Base-by-base conservation (phyloP, 768 basidiomycete genomes). In the Kwoniella bestiolae region DNA sequence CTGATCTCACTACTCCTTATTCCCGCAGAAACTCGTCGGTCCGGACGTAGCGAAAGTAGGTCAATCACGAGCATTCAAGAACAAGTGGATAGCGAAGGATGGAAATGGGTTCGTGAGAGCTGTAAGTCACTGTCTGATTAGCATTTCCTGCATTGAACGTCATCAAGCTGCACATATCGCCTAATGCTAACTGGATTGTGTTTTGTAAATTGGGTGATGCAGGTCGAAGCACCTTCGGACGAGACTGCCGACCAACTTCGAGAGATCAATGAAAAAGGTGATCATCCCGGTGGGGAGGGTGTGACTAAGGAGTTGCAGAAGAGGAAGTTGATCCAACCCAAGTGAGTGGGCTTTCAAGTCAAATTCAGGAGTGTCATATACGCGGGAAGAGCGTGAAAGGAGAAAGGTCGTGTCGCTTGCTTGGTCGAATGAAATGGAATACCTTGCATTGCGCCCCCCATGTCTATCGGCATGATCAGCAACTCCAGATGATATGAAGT, bases 41-140 rank as follows among this genome's bases (percentile, higher is more conserved):
- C 90, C 91, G 63, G 93, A 96, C 73, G 86, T 87, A 6, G 89
- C 92, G 16, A 96, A 94, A 83, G 86, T 97, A 63, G 96, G 96
- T 0, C 96, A 98, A 83, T 90, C 90, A 8, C 87, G 90, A 69
- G 96, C 95, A 21, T 96, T 99, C 86, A 97, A 94, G 84, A 93
- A 91, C 73, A 91, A 90, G 61, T 99, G 96, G 96, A 92, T 98
- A 67, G 85, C 84, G 23, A 98, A 97, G 81, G 90, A 95, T 69
- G 92, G 91, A 7, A 86, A 87, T 68, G 91, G 78, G 1, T 87
- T 99, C 70, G 87, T 95, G 50, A 90, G 91, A 83, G 84, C 89
- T 67, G 94, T 95, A 67, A 70, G 91, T 18, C 18, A 18, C 18
- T 14, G 6, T 16, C 38, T 41, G 38, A 41, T 41, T 41, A 12